Conservation (phyloP, 2,329 filamentous ascomycete genomes). For the Hirsutella rhossiliensis region DNA sequence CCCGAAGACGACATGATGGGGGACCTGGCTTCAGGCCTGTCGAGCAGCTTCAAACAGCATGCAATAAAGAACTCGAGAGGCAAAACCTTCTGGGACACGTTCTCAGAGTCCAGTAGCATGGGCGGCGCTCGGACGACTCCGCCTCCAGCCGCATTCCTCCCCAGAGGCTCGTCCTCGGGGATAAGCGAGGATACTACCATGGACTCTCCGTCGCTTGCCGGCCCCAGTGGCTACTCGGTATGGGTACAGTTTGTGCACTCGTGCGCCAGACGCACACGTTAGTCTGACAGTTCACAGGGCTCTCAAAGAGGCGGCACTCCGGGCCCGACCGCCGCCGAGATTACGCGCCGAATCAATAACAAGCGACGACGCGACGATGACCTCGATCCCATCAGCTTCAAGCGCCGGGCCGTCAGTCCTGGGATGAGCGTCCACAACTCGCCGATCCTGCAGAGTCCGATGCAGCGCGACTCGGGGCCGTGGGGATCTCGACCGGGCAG, state of each 20-base stretch:
- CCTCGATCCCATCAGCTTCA: slow-evolving; percentile 78
- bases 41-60: slow-evolving; percentile 64
- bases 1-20: slow-evolving; percentile 58
- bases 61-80: slow-evolving; percentile 60
- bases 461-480: slow-evolving; percentile 55
- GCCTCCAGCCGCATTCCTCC: slow-evolving; percentile 51
- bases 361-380: slow-evolving; percentile 87
- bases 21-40: slow-evolving; percentile 34
- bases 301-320: slow-evolving; percentile 21
- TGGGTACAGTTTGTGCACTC: slow-evolving; percentile 10
- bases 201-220: slow-evolving; percentile 48
- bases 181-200: slow-evolving; percentile 61
- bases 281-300: slow-evolving; percentile 1
- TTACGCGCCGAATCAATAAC: slow-evolving; percentile 65
- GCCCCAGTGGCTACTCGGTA: slow-evolving; percentile 21
- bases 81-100: slow-evolving; percentile 61
- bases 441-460: slow-evolving; percentile 74
- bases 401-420: slow-evolving; percentile 81
- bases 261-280: too few species aligned
- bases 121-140: slow-evolving; percentile 44
- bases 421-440: slow-evolving; percentile 87
- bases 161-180: slow-evolving; percentile 45
- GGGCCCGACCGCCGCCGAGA: slow-evolving; percentile 58
- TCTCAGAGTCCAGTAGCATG: slow-evolving; percentile 53
- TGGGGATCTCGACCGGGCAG: slow-evolving; percentile 64